Evolutionary conservation across 1,284 basidiomycete genomes (phyloP), one percentile per base, ranked within the genome.

Genomic region (Ceratobasidium sp.): DNA sequence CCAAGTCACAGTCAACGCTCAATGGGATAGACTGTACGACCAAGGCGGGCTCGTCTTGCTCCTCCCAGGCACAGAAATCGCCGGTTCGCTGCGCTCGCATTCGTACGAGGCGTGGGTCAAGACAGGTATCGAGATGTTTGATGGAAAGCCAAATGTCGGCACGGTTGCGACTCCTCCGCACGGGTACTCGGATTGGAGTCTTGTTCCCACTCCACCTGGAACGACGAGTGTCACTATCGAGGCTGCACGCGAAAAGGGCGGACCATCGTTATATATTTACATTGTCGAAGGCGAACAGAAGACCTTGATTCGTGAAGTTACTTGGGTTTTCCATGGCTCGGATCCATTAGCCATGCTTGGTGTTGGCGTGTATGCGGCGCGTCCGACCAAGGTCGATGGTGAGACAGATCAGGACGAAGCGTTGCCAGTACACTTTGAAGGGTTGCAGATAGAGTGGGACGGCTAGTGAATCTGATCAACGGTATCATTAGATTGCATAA

Each of bases 1-100:
- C 9, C 74, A 76, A 11, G 79, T 79, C 46, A 79, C 79, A 3
- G 76, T 80, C 11, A 63, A 41, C 7, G 78, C 78, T 24, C 29
- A 76, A 9, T 80, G 79, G 79, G 76, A 74, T 11, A 73, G 79
- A 9, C 75, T 78, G 14, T 80, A 79, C 75, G 79, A 80, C 69
- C 79, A 80, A 68, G 79, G 78, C 29, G 79, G 79, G 2, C 66
- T 80, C n/a, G 66, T 80, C 19, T 29, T 34, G 31, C 31, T 34
- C 31, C 31, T 34, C 6, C 78, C 78, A 5, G 74, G 63, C 6
- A 49, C 48, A 13, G 39, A 41, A 13, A 41, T 41, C 13, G 51
- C 76, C 56, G 31, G 6, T 14, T 39, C 19, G 22, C 7, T 24
- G 19, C 27, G 79, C 31, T 6, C 31, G 31, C 31, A 34, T 34